Evolutionary conservation across 352 stramenopile species (phyloP).

Genomic region (Pythium guiyangense): DNA sequence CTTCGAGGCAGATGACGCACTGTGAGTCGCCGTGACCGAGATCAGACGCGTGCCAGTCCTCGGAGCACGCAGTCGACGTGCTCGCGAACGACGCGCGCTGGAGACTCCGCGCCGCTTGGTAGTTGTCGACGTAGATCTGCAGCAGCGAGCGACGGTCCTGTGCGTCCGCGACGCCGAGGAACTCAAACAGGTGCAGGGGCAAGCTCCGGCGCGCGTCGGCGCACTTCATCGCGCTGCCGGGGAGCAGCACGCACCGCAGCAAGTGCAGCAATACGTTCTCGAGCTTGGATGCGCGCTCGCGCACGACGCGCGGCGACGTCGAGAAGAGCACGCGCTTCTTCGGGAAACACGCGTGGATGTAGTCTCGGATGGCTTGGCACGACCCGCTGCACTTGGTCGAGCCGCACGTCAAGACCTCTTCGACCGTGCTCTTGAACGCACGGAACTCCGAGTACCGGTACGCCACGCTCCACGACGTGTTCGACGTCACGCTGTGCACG

Average conservation of each 20-base stretch:
- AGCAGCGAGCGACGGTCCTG: constrained; percentile 54
- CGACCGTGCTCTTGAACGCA: constrained; percentile 40
- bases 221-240: constrained; percentile 70
- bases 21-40: background rate
- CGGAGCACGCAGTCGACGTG: constrained; percentile 4
- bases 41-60: constrained; percentile 5
- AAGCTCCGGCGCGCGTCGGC: constrained; percentile 39
- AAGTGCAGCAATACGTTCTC: too few relatives aligned
- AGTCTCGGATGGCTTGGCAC: constrained; percentile 67
- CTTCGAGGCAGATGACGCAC: constrained; percentile 16
- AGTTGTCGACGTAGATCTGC: constrained; percentile 69
- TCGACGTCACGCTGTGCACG: constrained; percentile 38
- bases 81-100: constrained; percentile 19
- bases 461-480: constrained; percentile 43
- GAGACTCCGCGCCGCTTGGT: constrained; percentile 24
- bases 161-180: constrained; percentile 47
- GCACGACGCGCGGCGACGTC: too few relatives aligned
- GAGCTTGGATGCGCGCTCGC: too few relatives aligned
- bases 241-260: too few relatives aligned
- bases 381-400: constrained; percentile 51
- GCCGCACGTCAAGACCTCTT: constrained; percentile 51
- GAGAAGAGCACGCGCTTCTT: too few relatives aligned
- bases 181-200: constrained; percentile 49
- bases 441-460: constrained; percentile 68
- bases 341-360: constrained; percentile 51